Base-by-base conservation (phyloP, 257 asterid species). In the Primulina tabacum region DNA sequence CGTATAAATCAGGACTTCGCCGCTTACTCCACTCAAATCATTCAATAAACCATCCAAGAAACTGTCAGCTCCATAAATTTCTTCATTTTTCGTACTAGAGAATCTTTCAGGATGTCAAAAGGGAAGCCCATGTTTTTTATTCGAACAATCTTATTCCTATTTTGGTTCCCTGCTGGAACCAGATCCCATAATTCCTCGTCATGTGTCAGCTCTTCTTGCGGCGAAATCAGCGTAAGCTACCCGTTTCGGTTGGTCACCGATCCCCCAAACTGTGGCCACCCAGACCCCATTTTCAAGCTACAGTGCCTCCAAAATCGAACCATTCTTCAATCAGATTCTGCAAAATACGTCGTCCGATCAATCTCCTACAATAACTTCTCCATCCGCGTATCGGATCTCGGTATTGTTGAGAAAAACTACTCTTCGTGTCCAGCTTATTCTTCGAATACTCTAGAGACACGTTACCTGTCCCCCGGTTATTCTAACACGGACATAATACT, bases 201-300 rank as follows among this genome's bases (percentile, higher is more conserved):
- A 21, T 85, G 93, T 76, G 34, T 67, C 50, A 71, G 87, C 52
- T 87, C 96, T 50, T 82, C 75, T 0, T 87, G 96, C 62, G 93
- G 96, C 16, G 62, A 73, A 20, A 57, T 79, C 59, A 58, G 66
- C 67, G 82, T 89, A 47, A 80, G 64, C 76, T 85, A 68, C 77
- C 96, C 92, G 10, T 89, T 86, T 28, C 52, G 78, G 20, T 47
- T 79, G 53, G 69, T 52, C 53, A 37, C 52, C 1, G 80, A 71
- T 60, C 80, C 80, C 6, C 33, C 73, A 50, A 50, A 64, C 6
- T 79, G 83, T 30, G 80, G 83, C 80, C 62, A 47, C 60, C 67
- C 14, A 0, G 83, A 75, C 73, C 37, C 76, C 7, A 20, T 65
- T 12, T 89, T 67, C 64, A 57, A 65, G 9, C 89, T 89, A 24